Evolutionary conservation across 495 filamentous ascomycete species (phyloP).

Genomic region (Sordaria brevicollis): DNA sequence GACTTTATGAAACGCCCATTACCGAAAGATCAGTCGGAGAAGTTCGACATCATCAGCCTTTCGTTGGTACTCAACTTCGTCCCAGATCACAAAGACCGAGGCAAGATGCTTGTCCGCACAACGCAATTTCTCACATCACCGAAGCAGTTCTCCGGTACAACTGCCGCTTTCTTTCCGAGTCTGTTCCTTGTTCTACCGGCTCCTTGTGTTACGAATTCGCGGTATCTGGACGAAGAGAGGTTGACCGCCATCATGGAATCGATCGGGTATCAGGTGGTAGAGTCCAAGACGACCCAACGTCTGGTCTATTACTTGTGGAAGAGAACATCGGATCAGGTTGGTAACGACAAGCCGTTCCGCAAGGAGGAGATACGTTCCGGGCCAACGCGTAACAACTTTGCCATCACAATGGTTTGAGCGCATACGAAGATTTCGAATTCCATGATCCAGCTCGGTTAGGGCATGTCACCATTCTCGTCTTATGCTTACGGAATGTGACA

Average conservation of each 20-base stretch:
- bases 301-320: slow-evolving; percentile 85
- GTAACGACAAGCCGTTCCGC: slow-evolving; percentile 16
- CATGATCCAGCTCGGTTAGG: background rate
- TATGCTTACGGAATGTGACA: no score
- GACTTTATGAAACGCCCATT: slow-evolving; percentile 90
- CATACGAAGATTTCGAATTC: background rate
- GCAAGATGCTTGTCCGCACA: slow-evolving; percentile 78
- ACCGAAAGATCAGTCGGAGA: slow-evolving; percentile 47
- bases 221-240: slow-evolving; percentile 71
- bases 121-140: slow-evolving; percentile 46
- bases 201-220: slow-evolving; percentile 82
- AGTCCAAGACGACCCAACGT: slow-evolving; percentile 67
- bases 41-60: slow-evolving; percentile 85
- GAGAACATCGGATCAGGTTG: slow-evolving; percentile 14
- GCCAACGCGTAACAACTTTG: slow-evolving; percentile 75
- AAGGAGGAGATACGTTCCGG: slow-evolving; percentile 72
- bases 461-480: background rate
- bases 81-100: slow-evolving; percentile 59
- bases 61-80: slow-evolving; percentile 95
- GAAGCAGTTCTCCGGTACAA: slow-evolving; percentile 1
- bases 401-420: slow-evolving; percentile 48
- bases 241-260: slow-evolving; percentile 63
- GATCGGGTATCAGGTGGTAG: slow-evolving; percentile 57
- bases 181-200: slow-evolving; percentile 87
- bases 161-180: slow-evolving; percentile 47